Conservation (phyloP, 345 rosid genomes). For the Brassica incana region DNA sequence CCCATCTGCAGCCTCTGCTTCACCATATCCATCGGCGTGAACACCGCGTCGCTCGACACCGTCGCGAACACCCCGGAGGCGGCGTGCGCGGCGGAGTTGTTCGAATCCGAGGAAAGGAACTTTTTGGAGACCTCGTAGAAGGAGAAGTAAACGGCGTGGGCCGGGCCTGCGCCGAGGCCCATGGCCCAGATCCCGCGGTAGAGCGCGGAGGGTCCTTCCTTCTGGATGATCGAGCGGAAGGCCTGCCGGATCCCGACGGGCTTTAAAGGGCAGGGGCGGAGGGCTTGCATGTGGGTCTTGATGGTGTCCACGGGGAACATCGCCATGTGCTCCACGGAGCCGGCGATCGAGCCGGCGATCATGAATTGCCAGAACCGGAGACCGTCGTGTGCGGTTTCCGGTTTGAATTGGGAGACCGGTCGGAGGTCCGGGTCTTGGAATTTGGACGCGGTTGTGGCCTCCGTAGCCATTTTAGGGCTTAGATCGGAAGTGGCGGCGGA, state of each 20-base stretch:
- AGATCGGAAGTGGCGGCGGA: conserved; percentile 23
- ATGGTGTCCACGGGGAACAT: conserved; percentile 96
- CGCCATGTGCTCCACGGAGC: conserved; percentile 92
- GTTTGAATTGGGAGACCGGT: conserved; percentile 37
- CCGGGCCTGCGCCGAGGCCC: conserved; percentile 97
- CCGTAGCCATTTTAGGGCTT: conserved; percentile 50
- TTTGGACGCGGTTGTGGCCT: conserved; percentile 46
- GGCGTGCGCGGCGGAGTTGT: conserved; percentile 77
- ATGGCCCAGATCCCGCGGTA: conserved; percentile 94
- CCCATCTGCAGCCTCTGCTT: conserved; percentile 91
- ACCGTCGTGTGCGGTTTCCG: conserved; percentile 68
- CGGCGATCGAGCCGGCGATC: conserved; percentile 94
- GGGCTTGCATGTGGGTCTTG: conserved; percentile 93
- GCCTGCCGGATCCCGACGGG: conserved; percentile 73
- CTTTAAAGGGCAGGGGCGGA: conserved; percentile 82
- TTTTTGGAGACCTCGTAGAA: conserved; percentile 77
- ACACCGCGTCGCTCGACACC: conserved; percentile 81
- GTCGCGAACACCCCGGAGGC: conserved; percentile 84
- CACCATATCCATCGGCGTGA: conserved; percentile 98
- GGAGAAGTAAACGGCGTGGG: conserved; percentile 95
- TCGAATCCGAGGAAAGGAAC: conserved; percentile 60
- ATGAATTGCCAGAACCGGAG: conserved; percentile 94
- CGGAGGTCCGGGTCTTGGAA: conserved; percentile 50
- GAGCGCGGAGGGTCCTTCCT: conserved; percentile 68
- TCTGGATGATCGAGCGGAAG: conserved; percentile 62